phyloP scores from a whole-genome alignment of 208 protist genomes.

The Leishmania amazonensis region DNA sequence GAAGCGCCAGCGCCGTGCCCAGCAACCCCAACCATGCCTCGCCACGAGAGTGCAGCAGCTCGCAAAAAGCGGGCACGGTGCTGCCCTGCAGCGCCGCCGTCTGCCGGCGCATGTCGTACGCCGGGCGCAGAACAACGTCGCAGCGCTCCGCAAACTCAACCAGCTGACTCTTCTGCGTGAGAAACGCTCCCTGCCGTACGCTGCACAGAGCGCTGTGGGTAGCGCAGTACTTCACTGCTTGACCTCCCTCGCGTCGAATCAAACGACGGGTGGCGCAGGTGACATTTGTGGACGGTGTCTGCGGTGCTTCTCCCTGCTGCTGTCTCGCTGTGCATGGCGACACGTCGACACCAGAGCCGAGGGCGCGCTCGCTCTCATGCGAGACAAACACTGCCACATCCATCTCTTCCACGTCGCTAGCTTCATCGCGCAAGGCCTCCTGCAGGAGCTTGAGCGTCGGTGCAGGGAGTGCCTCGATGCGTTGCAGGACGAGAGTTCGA shows the following conservation, averaged over 20 bases:
- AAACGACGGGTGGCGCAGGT: slow-evolving; percentile 26
- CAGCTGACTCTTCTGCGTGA: slow-evolving; percentile 40
- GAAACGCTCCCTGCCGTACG: slow-evolving; percentile 33
- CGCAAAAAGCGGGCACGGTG: slow-evolving; percentile 7
- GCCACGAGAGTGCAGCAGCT: slow-evolving; percentile 20
- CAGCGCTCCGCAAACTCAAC: slow-evolving; percentile 72
- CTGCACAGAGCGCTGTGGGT: slow-evolving; percentile 43
- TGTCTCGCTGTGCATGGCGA: neutral
- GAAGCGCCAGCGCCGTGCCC: slow-evolving; percentile 16
- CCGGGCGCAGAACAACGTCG: slow-evolving; percentile 63
- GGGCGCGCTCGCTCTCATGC: neutral
- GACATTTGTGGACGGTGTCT: slow-evolving; percentile 3
- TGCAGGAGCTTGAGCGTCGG: slow-evolving; percentile 47
- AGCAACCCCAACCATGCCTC: slow-evolving; percentile 50
- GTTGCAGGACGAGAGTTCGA: slow-evolving; percentile 37
- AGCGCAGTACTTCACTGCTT: slow-evolving; percentile 44
- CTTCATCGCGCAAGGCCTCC: slow-evolving; percentile 26
- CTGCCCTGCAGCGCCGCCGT: slow-evolving; percentile 16
- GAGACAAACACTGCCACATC: neutral
- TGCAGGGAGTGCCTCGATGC: slow-evolving; percentile 33
- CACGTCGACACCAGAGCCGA: neutral
- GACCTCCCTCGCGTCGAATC: slow-evolving; percentile 69
- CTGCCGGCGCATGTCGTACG: slow-evolving; percentile 27
- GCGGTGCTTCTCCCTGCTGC: neutral
- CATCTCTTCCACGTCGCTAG: neutral